These are phyloP conservation scores for Penicillium verrucosum DNA, from an alignment of 2,329 filamentous ascomycete genomes.

Conservation along the genomic window DNA sequence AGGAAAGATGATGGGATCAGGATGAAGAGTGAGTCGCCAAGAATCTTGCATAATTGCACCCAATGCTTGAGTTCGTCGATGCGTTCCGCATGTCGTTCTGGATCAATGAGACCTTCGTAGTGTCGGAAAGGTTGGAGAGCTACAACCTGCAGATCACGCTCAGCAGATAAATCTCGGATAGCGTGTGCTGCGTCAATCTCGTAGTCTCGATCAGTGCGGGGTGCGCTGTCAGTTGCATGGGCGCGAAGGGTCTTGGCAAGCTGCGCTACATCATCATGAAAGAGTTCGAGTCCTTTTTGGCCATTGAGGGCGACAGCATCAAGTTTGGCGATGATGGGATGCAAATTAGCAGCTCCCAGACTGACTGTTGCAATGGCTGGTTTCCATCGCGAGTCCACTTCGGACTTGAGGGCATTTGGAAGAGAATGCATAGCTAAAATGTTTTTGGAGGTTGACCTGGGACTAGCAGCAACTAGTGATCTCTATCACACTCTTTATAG, in stretches of 20 bases:
- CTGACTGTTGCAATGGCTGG: slow-evolving; percentile 25
- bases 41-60: slow-evolving; percentile 15
- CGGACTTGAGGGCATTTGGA: slow-evolving; percentile 14
- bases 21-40: slow-evolving; percentile 22
- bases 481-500: background rate
- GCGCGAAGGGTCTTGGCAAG: slow-evolving; percentile 52
- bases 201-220: slow-evolving; percentile 53
- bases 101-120: slow-evolving; percentile 56
- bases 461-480: background rate
- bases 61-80: slow-evolving; percentile 24
- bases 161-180: slow-evolving; percentile 53
- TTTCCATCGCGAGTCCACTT: slow-evolving; percentile 14
- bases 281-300: slow-evolving; percentile 65
- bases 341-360: slow-evolving; percentile 17
- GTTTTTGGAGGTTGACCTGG: background rate
- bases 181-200: slow-evolving; percentile 52
- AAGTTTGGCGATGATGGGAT: slow-evolving; percentile 28
- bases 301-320: slow-evolving; percentile 31
- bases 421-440: slow-evolving; percentile 14
- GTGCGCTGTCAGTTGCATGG: slow-evolving; percentile 22
- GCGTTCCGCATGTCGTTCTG: slow-evolving; percentile 10
- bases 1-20: slow-evolving; percentile 26
- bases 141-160: slow-evolving; percentile 56
- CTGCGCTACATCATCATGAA: slow-evolving; percentile 64
- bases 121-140: slow-evolving; percentile 70